A percentile compares a stretch with the other conserved stretches of the same genome.
These are phyloP conservation scores for Solanum piurae DNA, from an alignment of 257 asterid genomes.

Conservation along the genomic window DNA sequence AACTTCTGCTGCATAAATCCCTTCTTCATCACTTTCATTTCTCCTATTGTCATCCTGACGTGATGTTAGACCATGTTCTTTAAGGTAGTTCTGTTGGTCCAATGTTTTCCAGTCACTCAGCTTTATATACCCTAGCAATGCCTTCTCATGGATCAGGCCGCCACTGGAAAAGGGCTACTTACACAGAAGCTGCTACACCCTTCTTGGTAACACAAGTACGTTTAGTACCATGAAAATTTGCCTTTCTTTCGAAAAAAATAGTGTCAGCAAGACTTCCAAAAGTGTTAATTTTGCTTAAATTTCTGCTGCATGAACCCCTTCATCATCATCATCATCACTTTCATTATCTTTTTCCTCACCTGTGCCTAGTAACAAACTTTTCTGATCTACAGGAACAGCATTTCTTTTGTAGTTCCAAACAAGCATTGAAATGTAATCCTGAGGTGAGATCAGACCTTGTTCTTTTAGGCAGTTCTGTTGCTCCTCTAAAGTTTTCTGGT, in stretches of 20 bases:
- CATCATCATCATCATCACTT: slow-evolving; percentile 35
- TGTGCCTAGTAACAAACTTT: slow-evolving; percentile 32
- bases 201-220: not conserved
- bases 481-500: slow-evolving; percentile 63
- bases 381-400: slow-evolving; percentile 36
- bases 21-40: slow-evolving; percentile 30
- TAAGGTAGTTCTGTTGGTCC: slow-evolving; percentile 48
- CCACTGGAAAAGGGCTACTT: slow-evolving; percentile 52
- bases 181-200: not conserved
- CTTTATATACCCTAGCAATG: slow-evolving; percentile 65
- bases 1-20: slow-evolving; percentile 27
- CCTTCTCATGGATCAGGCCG: slow-evolving; percentile 86
- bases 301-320: slow-evolving; percentile 30
- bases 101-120: slow-evolving; percentile 54
- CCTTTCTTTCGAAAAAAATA: not conserved
- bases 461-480: slow-evolving; percentile 54
- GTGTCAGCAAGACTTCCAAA: not conserved
- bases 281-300: slow-evolving; percentile 19
- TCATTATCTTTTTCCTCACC: slow-evolving; percentile 22
- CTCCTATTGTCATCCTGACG: slow-evolving; percentile 51
- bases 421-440: slow-evolving; percentile 86
- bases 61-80: slow-evolving; percentile 74
- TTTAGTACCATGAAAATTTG: not conserved
- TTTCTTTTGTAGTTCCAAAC: slow-evolving; percentile 94
- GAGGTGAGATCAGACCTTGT: slow-evolving; percentile 89